Evolutionary conservation across 345 rosid genomes (phyloP), one percentile per base, ranked within the genome.

Genomic region (Brassica napus): DNA sequence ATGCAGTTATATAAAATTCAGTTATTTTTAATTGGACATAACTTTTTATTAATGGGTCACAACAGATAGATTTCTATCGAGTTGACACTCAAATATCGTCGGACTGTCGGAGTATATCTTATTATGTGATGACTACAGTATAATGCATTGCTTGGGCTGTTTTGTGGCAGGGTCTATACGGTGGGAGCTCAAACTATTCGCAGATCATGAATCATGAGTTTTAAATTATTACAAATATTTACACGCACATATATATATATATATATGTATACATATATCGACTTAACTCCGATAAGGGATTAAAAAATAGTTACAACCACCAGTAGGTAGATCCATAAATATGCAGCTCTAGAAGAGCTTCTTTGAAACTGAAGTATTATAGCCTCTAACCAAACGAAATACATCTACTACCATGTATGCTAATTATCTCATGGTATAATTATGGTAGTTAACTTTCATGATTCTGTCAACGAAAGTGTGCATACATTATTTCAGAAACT

Each of bases 251-350:
- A 47, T 3, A 42, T 3, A 7, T 14, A 32, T 11, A 57, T 30
- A 28, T 28, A 55, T 5, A 2, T 1, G 8, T 10, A 54, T 12
- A 52, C 31, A 31, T 73, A n/a, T 65, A 9, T 34, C 2, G 11
- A 35, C 11, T 34, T 55, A 34, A 11, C 18, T 65, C 23, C 42
- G 28, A 6, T 16, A 59, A 39, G 24, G 6, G 32, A 67, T 24
- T n/a, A 10, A 5, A 39, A 15, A 39, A n/a, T 58, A n/a, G 54
- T 65, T 37, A 57, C 72, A 57, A 67, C 59, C 2, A 67, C 57
- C 66, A 37, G 10, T 55, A 24, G 49, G 79, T 68, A 58, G 9
- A 58, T 68, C 42, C 62, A 65, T 61, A 30, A 60, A 60, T 60
- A 31, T 11, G 35, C 44, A 30, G 31, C 30, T 52, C 23, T n/a